These are phyloP conservation scores for Yarrowia sp. DNA, from an alignment of 805 yeast species.

Conservation along the genomic window DNA sequence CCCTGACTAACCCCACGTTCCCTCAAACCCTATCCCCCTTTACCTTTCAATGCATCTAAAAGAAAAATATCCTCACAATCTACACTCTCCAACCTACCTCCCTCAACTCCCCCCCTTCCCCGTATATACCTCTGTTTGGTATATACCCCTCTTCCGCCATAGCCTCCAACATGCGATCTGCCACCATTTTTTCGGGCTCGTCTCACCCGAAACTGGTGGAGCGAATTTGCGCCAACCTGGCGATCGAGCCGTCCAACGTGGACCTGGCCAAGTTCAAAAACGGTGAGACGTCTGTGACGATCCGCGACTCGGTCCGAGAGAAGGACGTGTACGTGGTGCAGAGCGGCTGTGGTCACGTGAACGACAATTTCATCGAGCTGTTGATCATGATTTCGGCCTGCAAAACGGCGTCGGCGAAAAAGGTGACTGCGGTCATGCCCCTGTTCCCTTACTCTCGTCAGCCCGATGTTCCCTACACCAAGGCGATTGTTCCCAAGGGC, in stretches of 20 bases:
- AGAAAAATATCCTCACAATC: no score
- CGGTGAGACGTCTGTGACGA: constrained; percentile 91
- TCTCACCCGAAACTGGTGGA: constrained; percentile 83
- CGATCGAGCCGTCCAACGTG: constrained; percentile 70
- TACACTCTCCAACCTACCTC: no score
- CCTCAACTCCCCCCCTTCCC: no score
- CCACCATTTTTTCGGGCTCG: constrained; percentile 78
- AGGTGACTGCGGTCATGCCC: constrained; percentile 91
- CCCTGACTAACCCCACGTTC: no score
- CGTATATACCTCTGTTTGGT: not conserved
- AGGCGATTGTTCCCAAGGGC: constrained; percentile 73
- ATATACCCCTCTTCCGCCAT: constrained; percentile 4
- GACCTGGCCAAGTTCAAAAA: constrained; percentile 71
- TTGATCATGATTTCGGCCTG: constrained; percentile 89
- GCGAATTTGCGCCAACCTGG: constrained; percentile 76
- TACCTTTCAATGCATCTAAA: no score
- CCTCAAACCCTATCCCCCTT: no score
- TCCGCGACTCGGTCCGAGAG: constrained; percentile 89
- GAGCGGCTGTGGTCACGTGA: constrained; percentile 85
- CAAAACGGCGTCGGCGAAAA: constrained; percentile 85
- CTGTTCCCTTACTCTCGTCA: constrained; percentile 95
- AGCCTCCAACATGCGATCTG: constrained; percentile 36
- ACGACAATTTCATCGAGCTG: constrained; percentile 83
- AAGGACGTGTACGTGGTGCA: constrained; percentile 94
- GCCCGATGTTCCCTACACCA: constrained; percentile 87